Conservation (phyloP, 495 filamentous ascomycete species). For the Podospora pseudopauciseta region DNA sequence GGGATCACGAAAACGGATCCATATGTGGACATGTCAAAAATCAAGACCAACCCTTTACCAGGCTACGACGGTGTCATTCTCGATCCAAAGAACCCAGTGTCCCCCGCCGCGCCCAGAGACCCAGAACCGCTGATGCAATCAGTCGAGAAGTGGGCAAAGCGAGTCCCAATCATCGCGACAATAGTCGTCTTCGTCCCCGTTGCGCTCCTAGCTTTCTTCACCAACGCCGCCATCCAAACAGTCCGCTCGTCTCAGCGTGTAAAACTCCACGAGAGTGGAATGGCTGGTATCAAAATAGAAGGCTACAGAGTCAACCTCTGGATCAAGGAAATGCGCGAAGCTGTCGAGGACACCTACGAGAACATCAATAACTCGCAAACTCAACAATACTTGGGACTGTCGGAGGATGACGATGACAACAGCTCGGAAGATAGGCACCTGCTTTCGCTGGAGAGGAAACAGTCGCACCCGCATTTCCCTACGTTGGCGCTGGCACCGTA, state of each 20-base stretch:
- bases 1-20: slow-evolving; percentile 70
- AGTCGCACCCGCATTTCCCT: slow-evolving; percentile 44
- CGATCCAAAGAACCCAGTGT: slow-evolving; percentile 61
- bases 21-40: slow-evolving; percentile 59
- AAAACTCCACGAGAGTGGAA: slow-evolving; percentile 67
- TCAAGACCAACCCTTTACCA: slow-evolving; percentile 66
- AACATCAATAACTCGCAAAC: slow-evolving; percentile 59
- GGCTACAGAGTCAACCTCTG: slow-evolving; percentile 74
- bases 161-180: slow-evolving; percentile 58
- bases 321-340: slow-evolving; percentile 64
- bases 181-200: slow-evolving; percentile 66
- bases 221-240: slow-evolving; percentile 73
- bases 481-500: slow-evolving; percentile 71
- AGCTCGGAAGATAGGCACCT: slow-evolving; percentile 15
- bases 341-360: slow-evolving; percentile 71
- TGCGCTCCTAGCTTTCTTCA: slow-evolving; percentile 62
- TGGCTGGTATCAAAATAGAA: slow-evolving; percentile 56
- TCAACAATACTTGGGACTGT: slow-evolving; percentile 53
- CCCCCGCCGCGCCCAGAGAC: slow-evolving; percentile 35
- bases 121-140: slow-evolving; percentile 33
- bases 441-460: slow-evolving; percentile 36
- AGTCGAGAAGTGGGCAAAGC: slow-evolving; percentile 31
- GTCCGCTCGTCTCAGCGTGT: slow-evolving; percentile 69
- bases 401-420: slow-evolving; percentile 26
- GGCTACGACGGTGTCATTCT: slow-evolving; percentile 76